Evolutionary conservation across 768 basidiomycete genomes (phyloP).

Genomic region (Amanita inopinata): DNA sequence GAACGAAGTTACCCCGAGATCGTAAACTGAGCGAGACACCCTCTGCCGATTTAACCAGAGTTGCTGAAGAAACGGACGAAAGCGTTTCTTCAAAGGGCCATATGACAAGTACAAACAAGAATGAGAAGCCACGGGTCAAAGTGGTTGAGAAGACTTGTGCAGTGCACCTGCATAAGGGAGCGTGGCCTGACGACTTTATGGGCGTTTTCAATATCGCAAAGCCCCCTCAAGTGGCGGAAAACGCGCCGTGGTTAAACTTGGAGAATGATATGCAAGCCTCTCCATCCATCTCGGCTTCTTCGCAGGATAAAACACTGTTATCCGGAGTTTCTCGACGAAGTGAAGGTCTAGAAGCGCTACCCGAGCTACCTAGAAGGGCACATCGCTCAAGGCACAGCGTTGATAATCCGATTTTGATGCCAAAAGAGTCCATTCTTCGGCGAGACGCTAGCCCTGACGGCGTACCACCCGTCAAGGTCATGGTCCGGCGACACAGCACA

Average conservation of each 20-base stretch:
- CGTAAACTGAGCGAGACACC: slow-evolving; percentile 56
- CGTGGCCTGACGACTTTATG: slow-evolving; percentile 78
- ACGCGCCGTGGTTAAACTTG: slow-evolving; percentile 13
- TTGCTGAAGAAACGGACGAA: slow-evolving; percentile 65
- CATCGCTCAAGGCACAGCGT: slow-evolving; percentile 60
- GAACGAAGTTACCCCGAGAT: slow-evolving; percentile 32
- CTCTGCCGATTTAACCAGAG: slow-evolving; percentile 51
- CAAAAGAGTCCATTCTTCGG: slow-evolving; percentile 36
- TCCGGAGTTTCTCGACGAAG: slow-evolving; percentile 33
- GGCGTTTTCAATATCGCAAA: slow-evolving; percentile 32
- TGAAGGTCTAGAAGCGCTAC: slow-evolving; percentile 37
- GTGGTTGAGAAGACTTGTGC: slow-evolving; percentile 23
- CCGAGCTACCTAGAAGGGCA: slow-evolving; percentile 41
- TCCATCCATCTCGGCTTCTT: slow-evolving; percentile 28
- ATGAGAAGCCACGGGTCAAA: slow-evolving; percentile 23
- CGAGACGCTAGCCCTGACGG: slow-evolving; percentile 56
- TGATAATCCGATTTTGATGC: slow-evolving; percentile 40
- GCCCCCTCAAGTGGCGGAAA: slow-evolving; percentile 16
- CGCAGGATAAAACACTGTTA: slow-evolving; percentile 48
- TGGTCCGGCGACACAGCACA: slow-evolving; percentile 50
- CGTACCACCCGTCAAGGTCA: slow-evolving; percentile 27
- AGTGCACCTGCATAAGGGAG: slow-evolving; percentile 64
- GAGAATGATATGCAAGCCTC: slow-evolving; percentile 7
- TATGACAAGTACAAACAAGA: slow-evolving; percentile 20
- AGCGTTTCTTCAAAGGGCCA: slow-evolving; percentile 29